Evolutionary conservation across 2,329 filamentous ascomycete species (phyloP).

Genomic region (Fusarium sp.): DNA sequence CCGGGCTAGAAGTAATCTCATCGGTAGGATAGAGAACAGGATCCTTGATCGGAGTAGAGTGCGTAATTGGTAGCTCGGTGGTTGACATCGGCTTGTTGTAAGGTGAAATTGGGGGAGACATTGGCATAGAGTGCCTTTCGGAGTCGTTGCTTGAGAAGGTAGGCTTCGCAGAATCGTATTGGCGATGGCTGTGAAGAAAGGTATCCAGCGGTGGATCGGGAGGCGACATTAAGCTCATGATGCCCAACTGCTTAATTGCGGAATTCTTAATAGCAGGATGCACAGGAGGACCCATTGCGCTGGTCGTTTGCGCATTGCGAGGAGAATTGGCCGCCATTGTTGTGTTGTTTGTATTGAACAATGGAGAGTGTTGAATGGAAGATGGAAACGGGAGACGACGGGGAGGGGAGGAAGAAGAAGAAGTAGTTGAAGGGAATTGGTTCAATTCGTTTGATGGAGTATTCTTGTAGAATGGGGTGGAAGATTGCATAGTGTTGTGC

Average conservation of each 20-base stretch:
- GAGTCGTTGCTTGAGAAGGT: slow-evolving; percentile 45
- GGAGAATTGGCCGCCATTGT: slow-evolving; percentile 49
- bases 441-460: slow-evolving; percentile 38
- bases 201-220: slow-evolving; percentile 69
- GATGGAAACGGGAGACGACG: slow-evolving; percentile 28
- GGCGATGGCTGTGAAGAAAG: slow-evolving; percentile 56
- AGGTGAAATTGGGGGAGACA: slow-evolving; percentile 71
- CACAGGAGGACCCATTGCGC: slow-evolving; percentile 52
- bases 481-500: slow-evolving; percentile 46
- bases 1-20: slow-evolving; percentile 56
- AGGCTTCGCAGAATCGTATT: slow-evolving; percentile 38
- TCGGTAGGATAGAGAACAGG: slow-evolving; percentile 70
- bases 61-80: slow-evolving; percentile 49
- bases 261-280: slow-evolving; percentile 23
- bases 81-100: slow-evolving; percentile 58
- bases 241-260: slow-evolving; percentile 59
- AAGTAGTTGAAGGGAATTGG: slow-evolving; percentile 36
- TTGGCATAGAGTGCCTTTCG: slow-evolving; percentile 56
- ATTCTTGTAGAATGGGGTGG: slow-evolving; percentile 51
- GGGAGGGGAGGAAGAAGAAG: slow-evolving; percentile 24
- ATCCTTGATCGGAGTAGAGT: slow-evolving; percentile 59
- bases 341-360: slow-evolving; percentile 31
- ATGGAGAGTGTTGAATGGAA: slow-evolving; percentile 27
- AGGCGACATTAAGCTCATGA: slow-evolving; percentile 72
- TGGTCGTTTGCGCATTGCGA: slow-evolving; percentile 36